phyloP scores from a whole-genome alignment of 352 stramenopile species.

The Aphanomyces euteiches region DNA sequence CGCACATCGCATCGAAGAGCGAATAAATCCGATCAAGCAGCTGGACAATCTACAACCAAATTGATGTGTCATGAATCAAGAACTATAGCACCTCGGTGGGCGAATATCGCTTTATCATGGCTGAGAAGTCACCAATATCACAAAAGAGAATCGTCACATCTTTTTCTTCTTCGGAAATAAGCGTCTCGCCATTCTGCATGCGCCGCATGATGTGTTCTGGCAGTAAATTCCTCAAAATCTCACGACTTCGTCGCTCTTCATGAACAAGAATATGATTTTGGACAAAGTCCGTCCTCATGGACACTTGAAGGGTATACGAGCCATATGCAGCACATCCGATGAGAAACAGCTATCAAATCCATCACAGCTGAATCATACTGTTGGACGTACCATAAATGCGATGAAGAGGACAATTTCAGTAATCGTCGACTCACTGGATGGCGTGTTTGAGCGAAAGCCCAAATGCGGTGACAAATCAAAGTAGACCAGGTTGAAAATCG shows the following conservation, averaged over 20 bases:
- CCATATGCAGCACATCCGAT: conserved; percentile 69
- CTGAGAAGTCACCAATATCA: conserved; percentile 78
- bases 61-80: background rate
- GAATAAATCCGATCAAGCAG: conserved; percentile 90
- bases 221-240: conserved; percentile 85
- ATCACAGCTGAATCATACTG: no score
- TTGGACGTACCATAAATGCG: conserved; percentile 18
- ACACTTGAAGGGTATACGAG: conserved; percentile 79
- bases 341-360: conserved; percentile 42
- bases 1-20: conserved; percentile 87
- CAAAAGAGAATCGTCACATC: conserved; percentile 86
- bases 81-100: conserved; percentile 64
- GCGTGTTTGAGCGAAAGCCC: conserved; percentile 37
- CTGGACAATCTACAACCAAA: conserved; percentile 40
- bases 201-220: conserved; percentile 78
- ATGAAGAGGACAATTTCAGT: conserved; percentile 26
- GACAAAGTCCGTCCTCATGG: conserved; percentile 78
- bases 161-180: conserved; percentile 83
- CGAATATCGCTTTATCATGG: conserved; percentile 71
- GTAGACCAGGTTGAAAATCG: conserved; percentile 83
- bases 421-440: conserved; percentile 15
- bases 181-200: conserved; percentile 76
- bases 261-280: conserved; percentile 72
- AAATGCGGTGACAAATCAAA: conserved; percentile 51
- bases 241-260: conserved; percentile 70